Evolutionary conservation across 1,284 basidiomycete species (phyloP), one percentile per base, ranked within the genome.

Genomic region (Ustilago shanxiensis): DNA sequence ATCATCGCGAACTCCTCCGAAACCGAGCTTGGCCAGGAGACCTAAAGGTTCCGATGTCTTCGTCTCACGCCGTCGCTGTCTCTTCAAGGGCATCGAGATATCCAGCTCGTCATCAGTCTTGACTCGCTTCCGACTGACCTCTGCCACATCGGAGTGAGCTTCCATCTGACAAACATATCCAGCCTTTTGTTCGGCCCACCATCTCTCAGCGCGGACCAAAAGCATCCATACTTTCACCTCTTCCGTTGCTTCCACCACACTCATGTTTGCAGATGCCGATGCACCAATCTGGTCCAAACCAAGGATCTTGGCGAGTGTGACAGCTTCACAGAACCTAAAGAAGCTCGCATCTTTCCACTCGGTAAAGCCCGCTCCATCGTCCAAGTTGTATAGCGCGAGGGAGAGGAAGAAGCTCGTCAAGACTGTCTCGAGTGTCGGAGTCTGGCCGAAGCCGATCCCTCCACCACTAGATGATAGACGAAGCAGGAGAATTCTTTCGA

Each of bases 251-350:
- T 50, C 26, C 6, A 13, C 26, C 41, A 39, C 39, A 14, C 6
- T 29, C 6, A 24, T 24, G 4, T 7, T 16, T 4, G 29, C 14
- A 2, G 47, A 6, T 26, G 47, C 18, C 6, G 47, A 49, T 4
- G 47, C 22, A 28, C 55, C 65, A 18, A 61, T 41, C 14, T 55
- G 51, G 24, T 81, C 75, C 49, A 81, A 20, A 0, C 74, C 69
- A 18, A 78, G 14, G 28, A 81, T 71, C 53, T 79, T 79, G 22
- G 72, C 79, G 5, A 81, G 59, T 6, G 79, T 78, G 24, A 81
- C 55, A 22, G 77, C 74, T 60, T 77, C 73, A 45, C 61, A 77
- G 33, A 75, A 80, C 44, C 62, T 66, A 41, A 72, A 72, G 58
- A 65, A 77, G 35, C 53, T 68, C 18, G 60, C 69, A 45, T 70